Evolutionary conservation across 2,329 filamentous ascomycete genomes (phyloP).

Genomic region (Eutypella sp.): DNA sequence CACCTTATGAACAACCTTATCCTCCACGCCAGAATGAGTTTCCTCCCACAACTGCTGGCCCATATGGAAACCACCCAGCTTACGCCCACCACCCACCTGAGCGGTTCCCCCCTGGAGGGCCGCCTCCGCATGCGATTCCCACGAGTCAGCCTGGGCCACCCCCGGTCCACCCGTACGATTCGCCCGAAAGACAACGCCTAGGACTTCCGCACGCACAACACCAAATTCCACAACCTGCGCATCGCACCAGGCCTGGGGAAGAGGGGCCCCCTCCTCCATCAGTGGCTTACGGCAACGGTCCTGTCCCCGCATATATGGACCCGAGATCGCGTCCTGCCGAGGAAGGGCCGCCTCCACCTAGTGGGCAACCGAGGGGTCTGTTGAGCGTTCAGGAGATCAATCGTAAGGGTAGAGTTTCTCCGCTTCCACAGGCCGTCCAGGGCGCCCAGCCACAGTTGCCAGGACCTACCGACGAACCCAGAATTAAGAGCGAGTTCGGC

Average conservation of each 20-base stretch:
- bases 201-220: slow-evolving; percentile 30
- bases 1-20: slow-evolving; percentile 38
- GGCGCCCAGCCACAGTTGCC: slow-evolving; percentile 79
- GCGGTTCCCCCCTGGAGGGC: slow-evolving; percentile 32
- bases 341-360: slow-evolving; percentile 53
- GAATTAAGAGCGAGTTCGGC: slow-evolving; percentile 92
- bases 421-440: slow-evolving; percentile 88
- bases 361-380: slow-evolving; percentile 58
- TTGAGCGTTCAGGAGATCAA: slow-evolving; percentile 78
- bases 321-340: slow-evolving; percentile 38
- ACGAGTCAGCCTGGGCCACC: slow-evolving; percentile 22
- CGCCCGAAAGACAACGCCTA: slow-evolving; percentile 45
- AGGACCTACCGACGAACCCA: slow-evolving; percentile 75
- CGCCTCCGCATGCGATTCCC: slow-evolving; percentile 24
- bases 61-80: slow-evolving; percentile 32
- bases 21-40: slow-evolving; percentile 44
- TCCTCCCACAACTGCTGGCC: slow-evolving; percentile 36
- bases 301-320: slow-evolving; percentile 38
- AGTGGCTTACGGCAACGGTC: slow-evolving; percentile 42
- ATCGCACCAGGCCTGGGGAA: slow-evolving; percentile 38
- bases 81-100: slow-evolving; percentile 34
- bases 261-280: slow-evolving; percentile 47
- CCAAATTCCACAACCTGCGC: slow-evolving; percentile 28
- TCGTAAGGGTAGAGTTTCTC: slow-evolving; percentile 77
- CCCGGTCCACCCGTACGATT: slow-evolving; percentile 38